Evolutionary conservation across 371 early-diverging fungal genomes (phyloP).

Genomic region (Capniomyces stellatus): DNA sequence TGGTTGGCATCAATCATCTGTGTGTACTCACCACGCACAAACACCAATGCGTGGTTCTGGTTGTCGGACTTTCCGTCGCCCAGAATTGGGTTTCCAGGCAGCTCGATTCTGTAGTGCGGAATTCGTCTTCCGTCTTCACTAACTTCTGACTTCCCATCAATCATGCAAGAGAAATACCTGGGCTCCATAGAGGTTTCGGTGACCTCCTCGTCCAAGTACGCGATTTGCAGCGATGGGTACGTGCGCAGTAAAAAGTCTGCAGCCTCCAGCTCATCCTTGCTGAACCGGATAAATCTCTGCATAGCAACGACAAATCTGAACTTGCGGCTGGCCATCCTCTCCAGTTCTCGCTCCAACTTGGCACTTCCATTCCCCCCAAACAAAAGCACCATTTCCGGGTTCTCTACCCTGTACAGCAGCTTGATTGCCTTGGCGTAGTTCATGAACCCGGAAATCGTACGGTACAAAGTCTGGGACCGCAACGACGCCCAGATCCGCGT

Average conservation of each 20-base stretch:
- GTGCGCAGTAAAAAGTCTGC: constrained; percentile 56
- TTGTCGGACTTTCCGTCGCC: constrained; percentile 87
- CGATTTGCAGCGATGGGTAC: constrained; percentile 63
- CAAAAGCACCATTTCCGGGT: constrained; percentile 45
- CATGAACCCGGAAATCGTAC: constrained; percentile 80
- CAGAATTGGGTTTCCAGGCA: constrained; percentile 75
- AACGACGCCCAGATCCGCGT: constrained; percentile 83
- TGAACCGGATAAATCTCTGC: constrained; percentile 70
- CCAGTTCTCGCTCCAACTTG: constrained; percentile 45
- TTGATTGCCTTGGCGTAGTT: constrained; percentile 72
- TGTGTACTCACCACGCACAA: constrained; percentile 66
- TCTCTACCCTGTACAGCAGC: constrained; percentile 62
- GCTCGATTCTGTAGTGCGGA: constrained; percentile 52
- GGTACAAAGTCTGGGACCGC: constrained; percentile 71
- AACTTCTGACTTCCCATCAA: constrained; percentile 52
- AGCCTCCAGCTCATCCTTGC: constrained; percentile 52
- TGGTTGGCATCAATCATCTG: constrained; percentile 83
- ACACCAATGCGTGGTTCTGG: constrained; percentile 73
- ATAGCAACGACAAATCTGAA: constrained; percentile 75
- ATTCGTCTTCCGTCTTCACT: constrained; percentile 44
- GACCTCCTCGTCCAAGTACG: constrained; percentile 57
- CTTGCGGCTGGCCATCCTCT: constrained; percentile 48
- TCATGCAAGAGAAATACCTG: constrained; percentile 45
- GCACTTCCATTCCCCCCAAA: constrained; percentile 39
- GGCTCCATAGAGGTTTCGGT: constrained; percentile 32